Evolutionary conservation across 371 early-diverging fungal species (phyloP), one percentile per base, ranked within the genome.

Genomic region (Actinomortierella wolfii): DNA sequence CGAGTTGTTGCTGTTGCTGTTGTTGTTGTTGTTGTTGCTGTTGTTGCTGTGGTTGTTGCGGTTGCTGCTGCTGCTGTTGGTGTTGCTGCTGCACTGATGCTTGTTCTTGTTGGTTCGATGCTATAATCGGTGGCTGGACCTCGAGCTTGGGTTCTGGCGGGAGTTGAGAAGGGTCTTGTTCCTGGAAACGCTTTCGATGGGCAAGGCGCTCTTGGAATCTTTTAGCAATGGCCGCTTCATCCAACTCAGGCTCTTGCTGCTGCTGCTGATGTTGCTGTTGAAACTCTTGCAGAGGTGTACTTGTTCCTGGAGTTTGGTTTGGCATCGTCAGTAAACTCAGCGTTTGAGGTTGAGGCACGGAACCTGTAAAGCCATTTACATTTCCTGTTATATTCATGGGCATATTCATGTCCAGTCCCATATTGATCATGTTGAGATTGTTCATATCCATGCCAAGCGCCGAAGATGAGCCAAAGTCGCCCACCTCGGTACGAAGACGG

Each of bases 311-410:
- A 8, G 61, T 52, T 44, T 61, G 59, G n/a, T 43, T 53, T 20
- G 60, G 71, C 65, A 70, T 65, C 42, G 61, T 43, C 15, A 68
- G 51, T 15, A 70, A 24, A 26, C 71, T 65, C 65, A 70, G 57
- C 14, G 47, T 47, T 21, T 47, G 47, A 11, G 34, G 34, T 20
- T 29, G 49, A 61, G 24, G 34, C 21, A 21, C 24, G 42, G 20
- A 15, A 41, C 17, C 40, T 25, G 28, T 29, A 44, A 41, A 17
- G 43, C 45, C 54, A 61, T 20, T 24, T 56, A 56, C 56, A 62
- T 51, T 15, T 29, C 41, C 52, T 64, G 50, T 48, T 45, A 60
- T 56, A 48, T 24, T 51, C 53, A 60, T 45, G 21, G 18, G 29
- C 56, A 59, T 52, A 41, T 66, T 66, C 64, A 59, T 59, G 15